phyloP scores from a whole-genome alignment of 441 rosid genomes.

The Eruca vesicaria region DNA sequence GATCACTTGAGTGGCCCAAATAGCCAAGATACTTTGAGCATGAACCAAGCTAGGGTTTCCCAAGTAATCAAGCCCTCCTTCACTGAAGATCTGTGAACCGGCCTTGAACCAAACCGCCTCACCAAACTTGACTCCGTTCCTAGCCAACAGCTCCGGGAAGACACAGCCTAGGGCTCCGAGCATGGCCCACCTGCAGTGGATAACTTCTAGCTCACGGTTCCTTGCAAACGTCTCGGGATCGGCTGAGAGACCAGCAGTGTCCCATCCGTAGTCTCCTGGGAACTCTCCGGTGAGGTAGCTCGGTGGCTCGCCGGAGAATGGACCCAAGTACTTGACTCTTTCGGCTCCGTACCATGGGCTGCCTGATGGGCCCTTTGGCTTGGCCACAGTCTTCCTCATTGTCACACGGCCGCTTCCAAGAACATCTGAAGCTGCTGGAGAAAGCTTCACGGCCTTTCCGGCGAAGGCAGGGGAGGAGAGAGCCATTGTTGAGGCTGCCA shows the following conservation, averaged over 20 bases:
- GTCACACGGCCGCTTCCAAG: conserved; percentile 47
- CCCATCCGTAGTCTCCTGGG: conserved; percentile 74
- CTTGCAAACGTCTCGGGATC: conserved; percentile 81
- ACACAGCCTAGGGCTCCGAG: no score
- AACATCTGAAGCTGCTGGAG: conserved; percentile 44
- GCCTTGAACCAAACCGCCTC: no score
- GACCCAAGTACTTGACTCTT: conserved; percentile 48
- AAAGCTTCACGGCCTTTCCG: conserved; percentile 57
- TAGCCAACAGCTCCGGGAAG: no score
- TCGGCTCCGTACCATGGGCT: conserved; percentile 57
- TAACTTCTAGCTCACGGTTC: no score
- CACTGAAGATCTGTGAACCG: no score
- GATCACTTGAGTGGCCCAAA: conserved; percentile 65
- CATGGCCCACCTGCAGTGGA: no score
- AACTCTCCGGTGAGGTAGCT: conserved; percentile 54
- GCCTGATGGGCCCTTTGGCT: conserved; percentile 42
- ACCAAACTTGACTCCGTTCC: no score
- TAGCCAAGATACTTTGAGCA: conserved; percentile 75
- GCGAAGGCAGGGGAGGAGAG: conserved; percentile 62
- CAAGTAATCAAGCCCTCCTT: no score
- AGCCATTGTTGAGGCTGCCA: conserved; percentile 65
- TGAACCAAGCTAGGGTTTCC: conserved; percentile 71
- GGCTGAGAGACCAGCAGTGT: conserved; percentile 76
- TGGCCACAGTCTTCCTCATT: conserved; percentile 50
- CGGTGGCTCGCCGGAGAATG: conserved; percentile 47